Evolutionary conservation across 148 eudicot species (phyloP).

Genomic region (Cornus kousa): DNA sequence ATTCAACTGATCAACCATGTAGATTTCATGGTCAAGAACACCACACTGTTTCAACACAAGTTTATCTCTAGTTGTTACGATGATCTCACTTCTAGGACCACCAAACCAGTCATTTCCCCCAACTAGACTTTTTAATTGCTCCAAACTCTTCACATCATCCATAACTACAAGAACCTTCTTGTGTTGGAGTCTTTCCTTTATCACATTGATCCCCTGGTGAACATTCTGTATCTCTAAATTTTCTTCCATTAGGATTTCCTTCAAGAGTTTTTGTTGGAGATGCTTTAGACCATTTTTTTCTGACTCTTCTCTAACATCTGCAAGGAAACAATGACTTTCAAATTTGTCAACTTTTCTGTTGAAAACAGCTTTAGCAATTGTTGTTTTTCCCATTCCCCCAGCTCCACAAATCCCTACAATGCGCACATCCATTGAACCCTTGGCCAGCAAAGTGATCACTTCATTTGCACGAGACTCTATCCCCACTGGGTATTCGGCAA

Average conservation of each 20-base stretch:
- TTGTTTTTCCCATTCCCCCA: conserved; percentile 13
- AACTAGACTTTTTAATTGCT: not conserved
- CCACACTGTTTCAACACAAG: not conserved
- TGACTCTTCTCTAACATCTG: conserved; percentile 4
- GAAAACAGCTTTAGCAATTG: conserved; percentile 5
- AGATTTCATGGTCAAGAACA: not conserved
- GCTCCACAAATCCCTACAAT: conserved; percentile 4
- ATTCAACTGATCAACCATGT: not conserved
- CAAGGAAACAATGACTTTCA: conserved; percentile 4
- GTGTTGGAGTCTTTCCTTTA: not conserved
- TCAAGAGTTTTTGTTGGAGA: not conserved
- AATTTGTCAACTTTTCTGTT: not conserved
- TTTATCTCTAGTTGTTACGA: not conserved
- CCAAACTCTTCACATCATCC: conserved; percentile 5
- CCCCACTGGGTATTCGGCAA: not conserved
- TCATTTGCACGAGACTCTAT: not conserved
- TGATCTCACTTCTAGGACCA: conserved; percentile 13
- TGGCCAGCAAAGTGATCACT: not conserved
- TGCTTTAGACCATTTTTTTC: not conserved
- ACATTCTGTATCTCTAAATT: too few relatives aligned
- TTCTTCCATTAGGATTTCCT: too few relatives aligned
- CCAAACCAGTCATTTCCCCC: not conserved
- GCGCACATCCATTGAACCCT: not conserved
- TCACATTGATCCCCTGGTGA: too few relatives aligned
- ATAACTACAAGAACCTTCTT: not conserved